Evolutionary conservation across 2,329 filamentous ascomycete genomes (phyloP).

Genomic region (Phaeosphaeria sp.): DNA sequence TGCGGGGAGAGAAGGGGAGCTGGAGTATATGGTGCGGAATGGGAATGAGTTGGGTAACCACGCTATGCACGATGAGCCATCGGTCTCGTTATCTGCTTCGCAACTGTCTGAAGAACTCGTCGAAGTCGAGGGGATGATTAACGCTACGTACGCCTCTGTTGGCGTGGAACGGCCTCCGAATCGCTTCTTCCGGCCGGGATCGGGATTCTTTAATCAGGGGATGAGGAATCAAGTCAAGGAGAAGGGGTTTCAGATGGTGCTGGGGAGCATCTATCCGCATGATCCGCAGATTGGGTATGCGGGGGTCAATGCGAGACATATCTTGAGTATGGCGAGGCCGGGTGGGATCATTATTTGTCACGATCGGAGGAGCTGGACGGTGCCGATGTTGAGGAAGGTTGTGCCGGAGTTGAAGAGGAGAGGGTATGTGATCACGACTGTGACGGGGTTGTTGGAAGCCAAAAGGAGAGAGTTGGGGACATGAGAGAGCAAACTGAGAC

Average conservation of each 20-base stretch:
- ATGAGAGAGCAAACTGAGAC: too few species aligned
- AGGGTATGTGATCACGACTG: constrained; percentile 75
- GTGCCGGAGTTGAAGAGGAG: constrained; percentile 72
- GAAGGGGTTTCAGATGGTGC: constrained; percentile 74
- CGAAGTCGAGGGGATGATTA: constrained; percentile 68
- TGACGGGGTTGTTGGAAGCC: constrained; percentile 49
- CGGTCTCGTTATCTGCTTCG: constrained; percentile 64
- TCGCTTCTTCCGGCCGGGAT: constrained; percentile 82
- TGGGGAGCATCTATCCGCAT: constrained; percentile 88
- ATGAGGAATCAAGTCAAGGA: constrained; percentile 69
- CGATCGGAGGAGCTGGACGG: constrained; percentile 82
- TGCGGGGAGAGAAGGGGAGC: constrained; percentile 56
- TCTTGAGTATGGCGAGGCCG: constrained; percentile 78
- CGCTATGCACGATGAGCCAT: constrained; percentile 86
- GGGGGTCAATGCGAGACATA: constrained; percentile 75
- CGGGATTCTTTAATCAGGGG: constrained; percentile 77
- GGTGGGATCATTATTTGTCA: constrained; percentile 87
- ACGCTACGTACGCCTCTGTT: constrained; percentile 59
- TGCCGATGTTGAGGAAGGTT: constrained; percentile 76
- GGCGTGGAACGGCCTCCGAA: constrained; percentile 52
- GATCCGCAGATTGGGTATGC: constrained; percentile 82
- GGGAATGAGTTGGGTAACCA: constrained; percentile 78
- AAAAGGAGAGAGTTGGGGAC: neutral
- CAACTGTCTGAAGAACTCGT: constrained; percentile 69
- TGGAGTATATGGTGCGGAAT: constrained; percentile 60